Conservation (phyloP, 2,329 filamentous ascomycete species). For the Pseudocercospora crystallina region DNA sequence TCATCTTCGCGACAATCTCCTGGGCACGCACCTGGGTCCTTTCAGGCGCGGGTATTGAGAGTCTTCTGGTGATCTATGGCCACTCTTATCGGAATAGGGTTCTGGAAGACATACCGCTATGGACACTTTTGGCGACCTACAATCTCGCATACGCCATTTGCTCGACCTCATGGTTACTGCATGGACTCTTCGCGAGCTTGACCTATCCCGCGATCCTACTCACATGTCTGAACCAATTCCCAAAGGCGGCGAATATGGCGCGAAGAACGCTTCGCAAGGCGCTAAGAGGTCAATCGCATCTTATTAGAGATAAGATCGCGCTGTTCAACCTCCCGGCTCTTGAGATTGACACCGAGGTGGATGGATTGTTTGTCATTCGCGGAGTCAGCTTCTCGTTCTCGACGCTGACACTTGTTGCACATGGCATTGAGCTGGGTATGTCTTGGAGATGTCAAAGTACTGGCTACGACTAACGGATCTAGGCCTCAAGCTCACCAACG, state of each 20-base stretch:
- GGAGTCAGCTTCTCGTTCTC: conserved; percentile 54
- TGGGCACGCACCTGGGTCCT: conserved; percentile 29
- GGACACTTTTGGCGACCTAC: conserved; percentile 48
- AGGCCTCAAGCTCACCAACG: conserved; percentile 50
- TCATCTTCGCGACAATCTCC: conserved; percentile 17
- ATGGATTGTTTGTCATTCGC: conserved; percentile 54
- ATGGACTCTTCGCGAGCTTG: conserved; percentile 41
- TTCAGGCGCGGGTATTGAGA: conserved; percentile 32
- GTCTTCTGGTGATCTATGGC: conserved; percentile 27
- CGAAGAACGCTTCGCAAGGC: conserved; percentile 37
- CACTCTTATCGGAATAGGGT: conserved; percentile 37
- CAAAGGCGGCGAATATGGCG: conserved; percentile 38
- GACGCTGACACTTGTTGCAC: conserved; percentile 50
- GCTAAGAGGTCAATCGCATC: conserved; percentile 47
- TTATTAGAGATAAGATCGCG: conserved; percentile 53
- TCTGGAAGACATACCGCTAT: conserved; percentile 46
- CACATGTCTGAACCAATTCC: conserved; percentile 50
- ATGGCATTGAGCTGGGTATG: conserved; percentile 53
- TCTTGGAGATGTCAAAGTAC: neutral
- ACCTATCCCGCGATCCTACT: conserved; percentile 47
- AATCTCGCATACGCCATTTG: conserved; percentile 50
- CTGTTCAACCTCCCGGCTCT: conserved; percentile 52
- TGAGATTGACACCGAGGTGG: conserved; percentile 56
- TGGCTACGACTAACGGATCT: neutral
- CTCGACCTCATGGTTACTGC: conserved; percentile 55